These are phyloP conservation scores for Candida yuanshanica DNA, from an alignment of 805 yeast genomes.

Conservation along the genomic window DNA sequence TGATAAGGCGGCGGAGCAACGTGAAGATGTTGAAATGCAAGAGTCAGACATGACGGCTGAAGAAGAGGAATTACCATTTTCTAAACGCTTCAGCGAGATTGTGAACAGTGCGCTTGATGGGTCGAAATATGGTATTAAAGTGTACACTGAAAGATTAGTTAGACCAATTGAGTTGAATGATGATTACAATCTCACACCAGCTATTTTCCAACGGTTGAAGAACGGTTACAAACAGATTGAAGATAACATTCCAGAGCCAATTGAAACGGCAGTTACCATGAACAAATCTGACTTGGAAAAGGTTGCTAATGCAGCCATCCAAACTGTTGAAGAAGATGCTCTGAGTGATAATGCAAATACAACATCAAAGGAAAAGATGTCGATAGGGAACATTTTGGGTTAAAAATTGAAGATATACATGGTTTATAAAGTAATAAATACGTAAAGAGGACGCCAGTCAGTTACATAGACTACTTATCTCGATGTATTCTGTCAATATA, in stretches of 20 bases:
- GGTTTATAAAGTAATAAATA: no score
- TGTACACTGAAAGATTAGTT: constrained; percentile 1
- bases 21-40: background rate
- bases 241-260: background rate
- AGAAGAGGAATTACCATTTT: background rate
- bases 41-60: constrained; percentile 1
- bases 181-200: background rate
- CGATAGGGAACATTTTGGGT: constrained; percentile 19
- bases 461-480: no score
- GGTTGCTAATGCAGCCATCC: background rate
- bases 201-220: background rate
- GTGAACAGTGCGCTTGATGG: constrained; percentile 1
- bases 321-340: constrained; percentile 12
- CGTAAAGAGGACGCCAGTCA: no score
- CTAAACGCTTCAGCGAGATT: background rate
- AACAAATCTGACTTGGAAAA: background rate
- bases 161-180: constrained; percentile 1
- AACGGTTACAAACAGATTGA: background rate
- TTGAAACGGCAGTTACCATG: background rate
- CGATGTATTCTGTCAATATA: no score
- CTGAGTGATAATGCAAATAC: background rate
- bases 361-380: constrained; percentile 17
- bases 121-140: constrained; percentile 5
- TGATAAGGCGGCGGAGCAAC: background rate
- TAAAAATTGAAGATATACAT: no score